Evolutionary conservation across 2,329 filamentous ascomycete genomes (phyloP).

Genomic region (Nigrospora sphaerica): DNA sequence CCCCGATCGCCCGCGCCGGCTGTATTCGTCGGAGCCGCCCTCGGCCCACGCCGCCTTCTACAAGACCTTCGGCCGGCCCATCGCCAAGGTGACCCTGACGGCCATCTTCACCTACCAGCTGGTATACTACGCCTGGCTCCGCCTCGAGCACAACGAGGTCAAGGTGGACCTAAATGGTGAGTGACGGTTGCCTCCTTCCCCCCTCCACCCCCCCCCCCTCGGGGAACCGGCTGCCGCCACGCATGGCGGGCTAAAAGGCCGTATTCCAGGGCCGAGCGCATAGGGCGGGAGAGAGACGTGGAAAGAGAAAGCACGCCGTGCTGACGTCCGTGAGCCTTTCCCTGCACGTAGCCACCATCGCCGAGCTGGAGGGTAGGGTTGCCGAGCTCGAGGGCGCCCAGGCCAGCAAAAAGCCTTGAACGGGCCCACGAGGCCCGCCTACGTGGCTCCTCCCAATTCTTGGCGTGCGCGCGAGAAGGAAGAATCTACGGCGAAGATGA

Average conservation of each 20-base stretch:
- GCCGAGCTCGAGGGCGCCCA: background rate
- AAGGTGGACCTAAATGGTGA: slow-evolving; percentile 51
- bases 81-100: slow-evolving; percentile 67
- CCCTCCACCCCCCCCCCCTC: background rate
- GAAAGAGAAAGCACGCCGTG: background rate
- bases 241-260: too few relatives aligned
- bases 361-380: slow-evolving; percentile 3
- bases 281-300: background rate
- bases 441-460: too few relatives aligned
- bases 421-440: too few relatives aligned
- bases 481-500: too few relatives aligned
- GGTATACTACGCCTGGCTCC: slow-evolving; percentile 68
- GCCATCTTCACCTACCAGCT: slow-evolving; percentile 74
- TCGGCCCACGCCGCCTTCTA: slow-evolving; percentile 57
- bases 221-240: too few relatives aligned
- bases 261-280: background rate
- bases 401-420: slow-evolving; percentile 2
- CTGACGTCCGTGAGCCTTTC: background rate
- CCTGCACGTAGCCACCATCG: slow-evolving; percentile 1
- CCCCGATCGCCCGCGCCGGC: background rate
- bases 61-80: slow-evolving; percentile 64
- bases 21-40: background rate
- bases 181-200: slow-evolving; percentile 8
- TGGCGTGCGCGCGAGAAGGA: too few relatives aligned
- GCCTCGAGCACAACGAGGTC: slow-evolving; percentile 66